Percentiles rank a stretch among this genome's conserved stretches.
Evolutionary conservation across 768 basidiomycete species (phyloP).

Genomic region (Russula dissimulans): DNA sequence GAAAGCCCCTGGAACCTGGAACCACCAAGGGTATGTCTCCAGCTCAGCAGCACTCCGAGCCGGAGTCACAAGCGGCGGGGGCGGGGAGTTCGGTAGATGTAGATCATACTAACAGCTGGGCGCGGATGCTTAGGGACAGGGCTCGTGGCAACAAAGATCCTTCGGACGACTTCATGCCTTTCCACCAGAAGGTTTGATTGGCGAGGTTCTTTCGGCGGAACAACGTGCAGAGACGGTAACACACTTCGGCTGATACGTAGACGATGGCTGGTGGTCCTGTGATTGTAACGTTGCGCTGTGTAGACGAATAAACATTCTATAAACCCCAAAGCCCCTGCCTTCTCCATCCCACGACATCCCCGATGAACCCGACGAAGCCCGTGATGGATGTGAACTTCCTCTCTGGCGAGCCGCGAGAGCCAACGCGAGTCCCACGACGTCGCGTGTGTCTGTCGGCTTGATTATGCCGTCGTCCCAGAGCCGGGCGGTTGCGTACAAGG

Average conservation of each 20-base stretch:
- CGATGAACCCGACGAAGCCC: neutral
- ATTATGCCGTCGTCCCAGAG: constrained; percentile 94
- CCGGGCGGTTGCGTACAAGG: constrained; percentile 83
- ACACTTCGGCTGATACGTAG: neutral
- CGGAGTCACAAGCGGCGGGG: neutral
- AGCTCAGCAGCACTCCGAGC: neutral
- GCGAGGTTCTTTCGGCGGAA: neutral
- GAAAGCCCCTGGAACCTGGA: too few relatives aligned
- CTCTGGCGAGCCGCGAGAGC: constrained; percentile 56
- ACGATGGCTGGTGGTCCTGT: neutral
- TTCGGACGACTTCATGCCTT: neutral
- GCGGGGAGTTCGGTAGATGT: too few relatives aligned
- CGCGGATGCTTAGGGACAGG: neutral
- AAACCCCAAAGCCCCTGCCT: constrained; percentile 74
- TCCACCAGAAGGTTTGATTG: neutral
- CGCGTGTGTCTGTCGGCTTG: constrained; percentile 78
- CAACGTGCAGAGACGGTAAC: neutral
- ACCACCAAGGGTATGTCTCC: too few relatives aligned
- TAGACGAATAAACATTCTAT: constrained; percentile 58
- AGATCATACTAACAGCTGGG: too few relatives aligned
- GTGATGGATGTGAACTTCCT: neutral
- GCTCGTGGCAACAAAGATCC: too few relatives aligned
- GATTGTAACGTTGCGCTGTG: neutral
- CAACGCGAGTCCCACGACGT: constrained; percentile 81
- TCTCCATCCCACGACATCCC: constrained; percentile 58